phyloP scores from a whole-genome alignment of 1,284 basidiomycete genomes.

The Ganoderma multipileum region DNA sequence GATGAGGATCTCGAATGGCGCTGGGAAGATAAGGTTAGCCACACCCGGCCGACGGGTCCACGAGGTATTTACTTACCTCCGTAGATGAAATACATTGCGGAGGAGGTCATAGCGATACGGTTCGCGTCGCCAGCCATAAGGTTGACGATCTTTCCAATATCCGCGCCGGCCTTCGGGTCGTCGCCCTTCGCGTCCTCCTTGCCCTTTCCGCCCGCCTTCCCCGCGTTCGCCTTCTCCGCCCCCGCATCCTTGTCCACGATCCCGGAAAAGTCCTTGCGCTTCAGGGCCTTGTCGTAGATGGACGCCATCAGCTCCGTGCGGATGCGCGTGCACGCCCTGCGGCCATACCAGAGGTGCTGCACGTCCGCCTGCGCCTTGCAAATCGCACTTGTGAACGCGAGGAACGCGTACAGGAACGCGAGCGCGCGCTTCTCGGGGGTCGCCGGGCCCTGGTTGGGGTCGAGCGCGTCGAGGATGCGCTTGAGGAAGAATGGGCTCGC shows the following conservation, averaged over 20 bases:
- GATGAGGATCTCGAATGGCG: conserved; percentile 83
- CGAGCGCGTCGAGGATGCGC: conserved; percentile 56
- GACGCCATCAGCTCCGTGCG: conserved; percentile 80
- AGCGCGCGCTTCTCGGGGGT: conserved; percentile 55
- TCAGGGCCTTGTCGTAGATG: conserved; percentile 91
- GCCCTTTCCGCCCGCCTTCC: conserved; percentile 15
- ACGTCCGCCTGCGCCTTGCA: conserved; percentile 76
- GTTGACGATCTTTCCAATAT: conserved; percentile 81
- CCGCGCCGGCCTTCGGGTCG: conserved; percentile 71
- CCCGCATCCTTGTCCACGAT: conserved; percentile 57
- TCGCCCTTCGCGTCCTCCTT: conserved; percentile 50
- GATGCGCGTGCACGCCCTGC: conserved; percentile 74
- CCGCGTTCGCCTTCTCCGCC: conserved; percentile 39
- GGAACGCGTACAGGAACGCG: conserved; percentile 77
- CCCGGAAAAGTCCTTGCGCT: conserved; percentile 85
- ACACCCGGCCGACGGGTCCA: background rate
- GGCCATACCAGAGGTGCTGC: conserved; percentile 80
- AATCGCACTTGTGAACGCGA: conserved; percentile 66
- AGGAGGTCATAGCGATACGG: conserved; percentile 56
- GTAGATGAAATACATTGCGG: conserved; percentile 69
- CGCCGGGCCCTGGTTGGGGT: conserved; percentile 21
- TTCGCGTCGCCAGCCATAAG: conserved; percentile 78
- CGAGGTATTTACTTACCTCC: conserved; percentile 49
- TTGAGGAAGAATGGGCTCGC: conserved; percentile 73
- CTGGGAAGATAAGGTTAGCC: conserved; percentile 37